Conservation (phyloP, 2,329 filamentous ascomycete genomes). For the Helotiales sp. region DNA sequence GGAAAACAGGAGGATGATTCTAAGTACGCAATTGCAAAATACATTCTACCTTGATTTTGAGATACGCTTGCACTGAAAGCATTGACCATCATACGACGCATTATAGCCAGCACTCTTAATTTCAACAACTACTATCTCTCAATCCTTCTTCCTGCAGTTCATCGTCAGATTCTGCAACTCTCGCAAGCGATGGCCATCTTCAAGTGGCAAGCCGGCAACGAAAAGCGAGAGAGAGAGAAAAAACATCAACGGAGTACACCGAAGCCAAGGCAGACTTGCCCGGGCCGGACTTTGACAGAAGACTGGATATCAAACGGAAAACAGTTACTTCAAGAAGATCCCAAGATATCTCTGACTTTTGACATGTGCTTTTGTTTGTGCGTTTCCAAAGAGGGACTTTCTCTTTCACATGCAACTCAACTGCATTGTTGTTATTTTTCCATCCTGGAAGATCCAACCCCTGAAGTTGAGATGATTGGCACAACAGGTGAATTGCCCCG, state of each 20-base stretch:
- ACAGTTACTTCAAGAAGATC: background rate
- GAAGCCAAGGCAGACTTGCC: background rate
- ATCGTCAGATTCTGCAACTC: background rate
- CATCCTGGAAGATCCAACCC: background rate
- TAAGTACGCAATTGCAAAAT: too few relatives aligned
- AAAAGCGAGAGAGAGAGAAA: background rate
- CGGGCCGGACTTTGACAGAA: background rate
- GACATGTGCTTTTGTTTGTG: slow-evolving; percentile 10
- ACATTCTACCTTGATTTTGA: too few relatives aligned
- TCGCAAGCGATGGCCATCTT: background rate
- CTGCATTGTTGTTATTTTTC: background rate
- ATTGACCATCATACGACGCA: too few relatives aligned
- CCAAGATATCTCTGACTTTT: background rate
- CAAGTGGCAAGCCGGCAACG: background rate
- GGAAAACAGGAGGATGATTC: too few relatives aligned
- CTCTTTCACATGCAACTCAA: slow-evolving; percentile 14
- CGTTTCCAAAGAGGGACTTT: background rate
- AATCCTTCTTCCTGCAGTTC: background rate
- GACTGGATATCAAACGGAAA: background rate
- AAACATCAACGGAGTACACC: background rate
- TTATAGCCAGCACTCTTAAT: too few relatives aligned
- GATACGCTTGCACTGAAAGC: too few relatives aligned
- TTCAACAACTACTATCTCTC: background rate
- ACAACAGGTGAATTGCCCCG: slow-evolving; percentile 4
- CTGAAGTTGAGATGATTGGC: slow-evolving; percentile 7